Conservation (phyloP, 768 basidiomycete species). For the Austroboletus festivus region DNA sequence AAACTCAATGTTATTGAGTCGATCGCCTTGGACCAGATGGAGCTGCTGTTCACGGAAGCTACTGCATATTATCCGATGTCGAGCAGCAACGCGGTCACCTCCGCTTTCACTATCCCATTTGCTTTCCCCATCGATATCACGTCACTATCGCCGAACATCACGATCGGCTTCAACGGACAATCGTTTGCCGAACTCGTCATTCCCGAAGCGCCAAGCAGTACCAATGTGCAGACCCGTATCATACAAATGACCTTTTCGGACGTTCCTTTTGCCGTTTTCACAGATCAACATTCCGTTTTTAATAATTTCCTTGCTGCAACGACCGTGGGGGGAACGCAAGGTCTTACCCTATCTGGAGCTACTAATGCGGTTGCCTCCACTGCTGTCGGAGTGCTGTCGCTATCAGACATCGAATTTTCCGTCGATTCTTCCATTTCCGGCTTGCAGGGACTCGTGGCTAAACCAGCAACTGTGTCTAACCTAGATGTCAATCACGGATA, state of each 20-base stretch:
- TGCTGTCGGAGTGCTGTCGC: slow-evolving; percentile 59
- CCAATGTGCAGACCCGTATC: slow-evolving; percentile 59
- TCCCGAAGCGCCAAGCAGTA: slow-evolving; percentile 53
- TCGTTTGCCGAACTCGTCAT: slow-evolving; percentile 60
- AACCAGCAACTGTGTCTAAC: slow-evolving; percentile 52
- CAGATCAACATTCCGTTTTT: slow-evolving; percentile 49
- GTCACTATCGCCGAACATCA: slow-evolving; percentile 57
- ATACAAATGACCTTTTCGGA: slow-evolving; percentile 58
- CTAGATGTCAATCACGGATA: slow-evolving; percentile 70
- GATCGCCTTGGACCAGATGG: slow-evolving; percentile 56
- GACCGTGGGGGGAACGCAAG: slow-evolving; percentile 44
- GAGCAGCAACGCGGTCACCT: slow-evolving; percentile 57
- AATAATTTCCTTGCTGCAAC: slow-evolving; percentile 60
- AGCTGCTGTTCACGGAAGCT: slow-evolving; percentile 54
- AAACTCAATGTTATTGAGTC: slow-evolving; percentile 60
- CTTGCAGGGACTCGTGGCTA: slow-evolving; percentile 59
- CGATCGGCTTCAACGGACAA: slow-evolving; percentile 47
- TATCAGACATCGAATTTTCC: slow-evolving; percentile 55
- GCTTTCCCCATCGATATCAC: slow-evolving; percentile 67
- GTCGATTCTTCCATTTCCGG: slow-evolving; percentile 59
- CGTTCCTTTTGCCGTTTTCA: slow-evolving; percentile 57
- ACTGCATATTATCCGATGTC: slow-evolving; percentile 57
- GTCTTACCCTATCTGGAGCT: slow-evolving; percentile 50
- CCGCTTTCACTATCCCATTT: slow-evolving; percentile 66
- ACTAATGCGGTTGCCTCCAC: slow-evolving; percentile 59